Base-by-base conservation (phyloP, 768 basidiomycete genomes). In the Saitozyma sp. region DNA sequence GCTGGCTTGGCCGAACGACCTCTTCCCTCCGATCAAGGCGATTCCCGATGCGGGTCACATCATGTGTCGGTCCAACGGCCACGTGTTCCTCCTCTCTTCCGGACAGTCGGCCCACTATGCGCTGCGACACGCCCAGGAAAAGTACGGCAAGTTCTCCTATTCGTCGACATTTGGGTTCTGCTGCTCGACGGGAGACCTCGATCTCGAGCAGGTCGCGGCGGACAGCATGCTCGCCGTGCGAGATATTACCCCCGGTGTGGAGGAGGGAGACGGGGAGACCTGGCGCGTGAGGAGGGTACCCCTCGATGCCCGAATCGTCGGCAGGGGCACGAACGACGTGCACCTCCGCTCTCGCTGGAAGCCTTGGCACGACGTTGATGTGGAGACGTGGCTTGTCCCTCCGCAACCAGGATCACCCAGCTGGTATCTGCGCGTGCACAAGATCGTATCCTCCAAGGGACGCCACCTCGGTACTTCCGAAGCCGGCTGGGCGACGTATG, bases 41-140 rank as follows among this genome's bases (percentile, higher is more conserved):
- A 80, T 89, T 38, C 81, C 81, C 40, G 84, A 88, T 61, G 88
- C 88, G 0, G 81, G 87, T 19, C 89, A 89, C 76, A 87, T 89
- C 75, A 83, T 86, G 60, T 83, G 84, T 10, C 86, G 87, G 69
- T 68, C 62, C 16, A 66, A 65, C 1, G 84, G 84, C 17, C 89
- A 89, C 78, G 85, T 87, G 4, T 89, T 84, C 82, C 79, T 89
- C 38, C 84, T 90, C 41, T 88, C 87, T 8, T 88, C 87, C 11
- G 89, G 89, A 1, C 89, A 91, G 80, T 87, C 86, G 64, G 89
- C 88, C 66, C 88, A 87, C 52, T 91, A 90, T 76, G 85, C 88
- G 14, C 86, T 91, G 72, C 87, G 89, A 71, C 87, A 89, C 71
- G 86, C 86, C 68, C 86, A 88, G 8, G 87, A 88, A 20, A 91